phyloP scores from a whole-genome alignment of 2,329 filamentous ascomycete species.

The Diaporthe ilicicola region DNA sequence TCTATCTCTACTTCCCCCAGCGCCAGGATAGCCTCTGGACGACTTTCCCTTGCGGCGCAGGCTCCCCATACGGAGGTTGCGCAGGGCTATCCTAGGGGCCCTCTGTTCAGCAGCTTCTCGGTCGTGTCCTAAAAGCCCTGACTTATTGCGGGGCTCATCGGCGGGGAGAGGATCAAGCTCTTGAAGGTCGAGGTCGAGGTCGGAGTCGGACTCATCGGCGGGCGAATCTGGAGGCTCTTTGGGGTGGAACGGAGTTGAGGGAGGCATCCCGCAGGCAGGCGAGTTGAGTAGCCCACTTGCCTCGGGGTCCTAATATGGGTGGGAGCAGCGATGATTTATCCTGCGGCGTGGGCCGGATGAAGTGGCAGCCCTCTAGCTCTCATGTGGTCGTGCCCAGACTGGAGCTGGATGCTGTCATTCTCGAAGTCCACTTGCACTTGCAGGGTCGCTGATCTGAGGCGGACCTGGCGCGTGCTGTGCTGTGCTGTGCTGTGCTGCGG shows the following conservation, averaged over 20 bases:
- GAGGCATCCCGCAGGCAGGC: constrained; percentile 62
- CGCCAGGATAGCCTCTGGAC: constrained; percentile 66
- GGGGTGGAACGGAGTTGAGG: constrained; percentile 58
- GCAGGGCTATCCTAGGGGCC: constrained; percentile 72
- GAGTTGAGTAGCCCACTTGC: constrained; percentile 27
- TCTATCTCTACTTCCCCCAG: constrained; percentile 63
- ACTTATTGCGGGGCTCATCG: constrained; percentile 40
- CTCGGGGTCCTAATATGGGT: constrained; percentile 21
- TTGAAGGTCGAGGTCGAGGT: constrained; percentile 79
- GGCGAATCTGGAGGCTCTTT: constrained; percentile 72
- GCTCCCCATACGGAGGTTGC: constrained; percentile 74
- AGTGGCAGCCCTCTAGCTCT: constrained; percentile 30
- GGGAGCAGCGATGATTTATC: constrained; percentile 23
- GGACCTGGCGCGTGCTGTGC: constrained; percentile 28
- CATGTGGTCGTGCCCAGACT: constrained; percentile 32
- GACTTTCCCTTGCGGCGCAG: constrained; percentile 65
- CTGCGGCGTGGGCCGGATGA: constrained; percentile 28
- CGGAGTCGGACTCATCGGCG: constrained; percentile 77
- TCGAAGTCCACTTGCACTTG: constrained; percentile 29
- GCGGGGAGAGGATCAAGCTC: constrained; percentile 74
- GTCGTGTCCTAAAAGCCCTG: constrained; percentile 57
- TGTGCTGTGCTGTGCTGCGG: constrained; percentile 12
- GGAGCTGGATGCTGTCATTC: constrained; percentile 32
- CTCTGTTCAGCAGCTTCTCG: constrained; percentile 54
- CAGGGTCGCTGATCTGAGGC: constrained; percentile 27